These are phyloP conservation scores for Solanum gandarillasii DNA, from an alignment of 257 asterid genomes.

Conservation along the genomic window DNA sequence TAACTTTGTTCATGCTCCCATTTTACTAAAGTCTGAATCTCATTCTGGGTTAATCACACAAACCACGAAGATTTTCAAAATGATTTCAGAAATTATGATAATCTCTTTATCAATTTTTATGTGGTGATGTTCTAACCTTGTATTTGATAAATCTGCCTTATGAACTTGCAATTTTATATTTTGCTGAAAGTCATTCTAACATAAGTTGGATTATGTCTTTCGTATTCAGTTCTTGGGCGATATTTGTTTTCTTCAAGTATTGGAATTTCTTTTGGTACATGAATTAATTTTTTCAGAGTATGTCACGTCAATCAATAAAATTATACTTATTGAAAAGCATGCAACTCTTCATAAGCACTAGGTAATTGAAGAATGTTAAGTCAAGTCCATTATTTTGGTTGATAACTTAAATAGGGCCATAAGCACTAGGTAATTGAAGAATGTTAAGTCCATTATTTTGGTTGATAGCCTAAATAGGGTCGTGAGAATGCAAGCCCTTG, in stretches of 20 bases:
- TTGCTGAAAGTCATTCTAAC: not conserved
- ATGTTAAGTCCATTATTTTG: too few species aligned
- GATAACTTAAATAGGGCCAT: not conserved
- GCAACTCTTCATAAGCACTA: too few species aligned
- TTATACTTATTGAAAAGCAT: too few species aligned
- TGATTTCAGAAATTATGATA: not conserved
- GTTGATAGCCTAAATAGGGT: not conserved
- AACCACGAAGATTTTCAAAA: not conserved
- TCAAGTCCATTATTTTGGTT: too few species aligned
- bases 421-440: too few species aligned
- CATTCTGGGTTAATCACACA: not conserved
- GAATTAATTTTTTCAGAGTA: too few species aligned
- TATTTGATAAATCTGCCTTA: not conserved
- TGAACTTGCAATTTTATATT: not conserved
- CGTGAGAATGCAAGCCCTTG: not conserved
- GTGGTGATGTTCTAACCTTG: not conserved
- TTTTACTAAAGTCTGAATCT: not conserved
- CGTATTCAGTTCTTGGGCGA: not conserved
- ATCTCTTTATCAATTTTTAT: not conserved
- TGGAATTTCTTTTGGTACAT: not conserved
- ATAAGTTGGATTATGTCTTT: not conserved
- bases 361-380: too few species aligned
- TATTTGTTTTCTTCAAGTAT: not conserved
- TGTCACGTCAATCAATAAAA: not conserved
- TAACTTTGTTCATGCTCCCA: not conserved